These are phyloP conservation scores for Colletotrichum cuscutae DNA, from an alignment of 2,329 filamentous ascomycete species.

Conservation along the genomic window DNA sequence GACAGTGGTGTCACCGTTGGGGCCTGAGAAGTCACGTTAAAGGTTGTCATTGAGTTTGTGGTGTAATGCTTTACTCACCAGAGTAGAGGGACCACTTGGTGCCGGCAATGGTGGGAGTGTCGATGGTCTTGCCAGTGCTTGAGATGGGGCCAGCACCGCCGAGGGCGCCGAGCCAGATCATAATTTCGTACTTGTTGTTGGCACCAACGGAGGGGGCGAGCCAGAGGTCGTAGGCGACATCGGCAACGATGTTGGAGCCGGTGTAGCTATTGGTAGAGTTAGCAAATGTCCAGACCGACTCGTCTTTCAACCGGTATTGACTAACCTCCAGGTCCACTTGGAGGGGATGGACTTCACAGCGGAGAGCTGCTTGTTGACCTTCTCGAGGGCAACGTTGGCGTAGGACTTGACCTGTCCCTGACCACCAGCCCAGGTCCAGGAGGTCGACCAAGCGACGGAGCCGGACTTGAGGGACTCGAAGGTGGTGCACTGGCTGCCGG, in stretches of 20 bases:
- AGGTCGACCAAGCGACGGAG: slow-evolving; percentile 52
- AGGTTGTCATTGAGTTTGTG: too few species aligned
- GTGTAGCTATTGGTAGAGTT: slow-evolving; percentile 48
- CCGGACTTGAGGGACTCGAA: slow-evolving; percentile 47
- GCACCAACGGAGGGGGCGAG: slow-evolving; percentile 55
- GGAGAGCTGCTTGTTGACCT: slow-evolving; percentile 47
- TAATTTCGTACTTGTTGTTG: slow-evolving; percentile 55
- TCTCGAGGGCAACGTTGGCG: slow-evolving; percentile 53
- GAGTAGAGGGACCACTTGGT: slow-evolving; percentile 63
- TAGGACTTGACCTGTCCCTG: slow-evolving; percentile 54
- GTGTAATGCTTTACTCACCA: not conserved
- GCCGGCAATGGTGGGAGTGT: slow-evolving; percentile 63
- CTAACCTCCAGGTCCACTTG: slow-evolving; percentile 46
- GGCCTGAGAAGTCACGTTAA: slow-evolving; percentile 46
- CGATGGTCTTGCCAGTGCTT: slow-evolving; percentile 60
- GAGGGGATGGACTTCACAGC: slow-evolving; percentile 47
- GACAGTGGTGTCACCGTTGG: slow-evolving; percentile 66
- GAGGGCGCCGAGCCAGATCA: slow-evolving; percentile 39
- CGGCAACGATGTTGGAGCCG: slow-evolving; percentile 58
- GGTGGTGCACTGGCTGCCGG: slow-evolving; percentile 54
- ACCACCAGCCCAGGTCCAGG: slow-evolving; percentile 53
- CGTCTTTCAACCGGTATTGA: not conserved
- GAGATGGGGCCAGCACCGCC: slow-evolving; percentile 45
- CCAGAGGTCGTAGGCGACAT: slow-evolving; percentile 71
- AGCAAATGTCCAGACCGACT: accelerated